phyloP scores from a whole-genome alignment of 1,284 basidiomycete genomes.

The Cryptococcus hybrid region DNA sequence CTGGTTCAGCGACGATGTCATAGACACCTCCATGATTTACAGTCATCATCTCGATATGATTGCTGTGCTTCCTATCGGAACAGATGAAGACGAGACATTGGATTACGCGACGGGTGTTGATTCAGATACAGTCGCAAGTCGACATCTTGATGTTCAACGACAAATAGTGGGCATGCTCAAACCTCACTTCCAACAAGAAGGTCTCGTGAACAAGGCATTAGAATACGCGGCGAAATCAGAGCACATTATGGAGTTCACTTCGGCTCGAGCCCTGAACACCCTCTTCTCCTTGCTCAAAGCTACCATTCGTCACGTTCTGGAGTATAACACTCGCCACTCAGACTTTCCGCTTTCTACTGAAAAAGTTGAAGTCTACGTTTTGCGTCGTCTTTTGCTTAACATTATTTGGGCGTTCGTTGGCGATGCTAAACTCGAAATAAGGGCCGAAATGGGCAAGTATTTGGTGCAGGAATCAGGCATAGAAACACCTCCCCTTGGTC shows the following conservation, averaged over 20 bases:
- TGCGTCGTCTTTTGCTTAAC: constrained; percentile 84
- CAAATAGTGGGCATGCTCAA: constrained; percentile 74
- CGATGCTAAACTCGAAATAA: constrained; percentile 85
- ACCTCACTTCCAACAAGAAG: constrained; percentile 77
- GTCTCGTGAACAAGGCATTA: constrained; percentile 76
- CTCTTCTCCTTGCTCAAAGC: constrained; percentile 98
- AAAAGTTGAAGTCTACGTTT: constrained; percentile 84
- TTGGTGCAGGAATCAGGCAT: constrained; percentile 81
- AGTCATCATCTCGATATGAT: constrained; percentile 81
- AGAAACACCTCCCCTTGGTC: constrained; percentile 73
- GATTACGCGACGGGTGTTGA: constrained; percentile 57
- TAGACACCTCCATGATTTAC: constrained; percentile 89
- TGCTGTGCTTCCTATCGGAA: constrained; percentile 73
- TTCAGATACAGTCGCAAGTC: constrained; percentile 55
- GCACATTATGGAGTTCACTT: constrained; percentile 99
- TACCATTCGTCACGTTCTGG: constrained; percentile 86
- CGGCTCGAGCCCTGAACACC: constrained; percentile 86
- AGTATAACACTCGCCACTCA: constrained; percentile 91
- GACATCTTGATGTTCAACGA: constrained; percentile 70
- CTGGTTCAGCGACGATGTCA: constrained; percentile 98
- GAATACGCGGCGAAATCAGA: constrained; percentile 76
- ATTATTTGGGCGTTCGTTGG: constrained; percentile 99
- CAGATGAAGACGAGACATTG: constrained; percentile 78
- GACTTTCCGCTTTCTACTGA: constrained; percentile 89
- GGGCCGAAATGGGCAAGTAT: constrained; percentile 88